Evolutionary conservation across 805 yeast species (phyloP).

Genomic region (Zygosaccharomyces kombuchaensis): DNA sequence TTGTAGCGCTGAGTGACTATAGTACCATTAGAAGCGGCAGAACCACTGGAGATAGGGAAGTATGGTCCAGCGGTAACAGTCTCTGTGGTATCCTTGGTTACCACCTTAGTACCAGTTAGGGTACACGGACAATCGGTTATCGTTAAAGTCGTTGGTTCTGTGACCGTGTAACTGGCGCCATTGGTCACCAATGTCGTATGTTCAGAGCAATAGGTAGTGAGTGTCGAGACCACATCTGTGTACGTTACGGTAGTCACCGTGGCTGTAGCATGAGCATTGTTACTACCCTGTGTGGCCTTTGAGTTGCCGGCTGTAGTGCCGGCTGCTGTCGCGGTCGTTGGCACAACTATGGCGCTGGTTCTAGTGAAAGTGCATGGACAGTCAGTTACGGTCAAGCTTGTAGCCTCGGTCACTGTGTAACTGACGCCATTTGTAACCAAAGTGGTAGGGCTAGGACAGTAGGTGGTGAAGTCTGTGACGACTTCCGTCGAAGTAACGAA

Average conservation of each 20-base stretch:
- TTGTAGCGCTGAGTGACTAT: not conserved
- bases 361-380: constrained; percentile 66
- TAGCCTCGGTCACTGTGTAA: constrained; percentile 69
- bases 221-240: not conserved
- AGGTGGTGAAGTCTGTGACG: constrained; percentile 50
- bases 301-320: not conserved
- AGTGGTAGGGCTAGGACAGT: constrained; percentile 74
- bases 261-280: not conserved
- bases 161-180: constrained; percentile 67
- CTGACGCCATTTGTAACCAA: constrained; percentile 61
- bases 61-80: not conserved
- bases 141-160: constrained; percentile 25
- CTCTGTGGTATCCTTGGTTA: not conserved
- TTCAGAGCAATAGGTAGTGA: constrained; percentile 78
- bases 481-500: constrained; percentile 13
- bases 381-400: constrained; percentile 81
- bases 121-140: not conserved
- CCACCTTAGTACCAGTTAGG: not conserved
- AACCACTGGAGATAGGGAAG: not conserved
- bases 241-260: not conserved
- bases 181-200: constrained; percentile 62
- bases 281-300: not conserved
- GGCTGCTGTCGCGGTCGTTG: not conserved
- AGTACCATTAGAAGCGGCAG: not conserved
- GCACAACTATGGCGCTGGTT: not conserved